Evolutionary conservation across 805 yeast species (phyloP).

Genomic region (Kluyveromyces wickerhamii): DNA sequence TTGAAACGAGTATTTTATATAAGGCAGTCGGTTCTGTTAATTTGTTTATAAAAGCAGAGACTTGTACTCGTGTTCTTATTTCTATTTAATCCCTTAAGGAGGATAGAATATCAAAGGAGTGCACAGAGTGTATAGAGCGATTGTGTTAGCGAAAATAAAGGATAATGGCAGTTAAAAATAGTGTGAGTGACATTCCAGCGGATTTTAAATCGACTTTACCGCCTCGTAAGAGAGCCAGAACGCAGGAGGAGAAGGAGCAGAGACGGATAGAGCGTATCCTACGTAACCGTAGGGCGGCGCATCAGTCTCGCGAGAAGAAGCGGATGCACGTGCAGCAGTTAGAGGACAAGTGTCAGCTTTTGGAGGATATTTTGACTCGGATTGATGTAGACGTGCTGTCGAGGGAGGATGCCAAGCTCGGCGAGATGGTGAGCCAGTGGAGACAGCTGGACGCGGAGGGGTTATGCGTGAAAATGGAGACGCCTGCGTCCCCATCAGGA

Average conservation of each 20-base stretch:
- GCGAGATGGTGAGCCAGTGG: constrained; percentile 7
- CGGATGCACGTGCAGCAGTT: constrained; percentile 82
- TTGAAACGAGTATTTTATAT: no score
- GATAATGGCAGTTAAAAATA: constrained; percentile 3
- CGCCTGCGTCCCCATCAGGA: neutral
- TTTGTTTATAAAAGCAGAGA: no score
- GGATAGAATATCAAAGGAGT: no score
- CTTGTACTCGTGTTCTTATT: no score
- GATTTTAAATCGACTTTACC: constrained; percentile 54
- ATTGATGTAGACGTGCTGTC: constrained; percentile 17
- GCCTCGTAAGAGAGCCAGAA: constrained; percentile 94
- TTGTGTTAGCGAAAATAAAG: no score
- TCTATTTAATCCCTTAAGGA: no score
- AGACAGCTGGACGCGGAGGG: neutral
- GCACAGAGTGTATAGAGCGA: no score
- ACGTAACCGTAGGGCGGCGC: constrained; percentile 94
- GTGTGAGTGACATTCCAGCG: constrained; percentile 26
- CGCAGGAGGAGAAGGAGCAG: constrained; percentile 95
- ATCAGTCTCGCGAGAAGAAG: constrained; percentile 94
- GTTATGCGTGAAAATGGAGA: neutral
- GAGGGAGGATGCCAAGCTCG: constrained; percentile 10
- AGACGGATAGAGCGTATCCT: constrained; percentile 87
- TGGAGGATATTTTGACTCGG: constrained; percentile 22
- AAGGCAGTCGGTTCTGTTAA: no score
- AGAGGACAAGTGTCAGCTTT: constrained; percentile 40